Evolutionary conservation across 23 red algal species (phyloP), one percentile per base, ranked within the genome.

Genomic region (Agarophyton chilense): DNA sequence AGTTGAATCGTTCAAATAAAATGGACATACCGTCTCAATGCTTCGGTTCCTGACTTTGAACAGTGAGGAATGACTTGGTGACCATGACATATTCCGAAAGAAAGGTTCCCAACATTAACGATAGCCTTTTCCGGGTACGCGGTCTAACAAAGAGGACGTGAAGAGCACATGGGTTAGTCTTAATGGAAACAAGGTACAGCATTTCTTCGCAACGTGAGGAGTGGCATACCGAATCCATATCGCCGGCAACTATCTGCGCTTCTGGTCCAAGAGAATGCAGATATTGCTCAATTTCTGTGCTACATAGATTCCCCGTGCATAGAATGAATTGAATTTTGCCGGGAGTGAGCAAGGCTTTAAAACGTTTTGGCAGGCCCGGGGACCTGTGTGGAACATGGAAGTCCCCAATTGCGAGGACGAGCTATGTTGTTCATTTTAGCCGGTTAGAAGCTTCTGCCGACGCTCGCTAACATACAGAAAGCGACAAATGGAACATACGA

Each of bases 281-380:
- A 40, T 85, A 93, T 44, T 93, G 57, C 2, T 93, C 90, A 19
- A 93, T 67, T 41, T 93, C 90, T 26, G 55, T 11, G 46, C 62
- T 74, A 47, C 52, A 78, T 32, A 93, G 79, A 50, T 93, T 93
- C 24, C 90, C 90, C 29, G 90, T 93, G 79, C 79, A 84, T 10
- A 93, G 61, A 18, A 93, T 70, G 67, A 75, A 84, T 65, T 93
- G 90, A 26, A 93, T 93, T 71, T 93, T 93, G 13, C 90, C 90
- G 1, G 90, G 77, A 12, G 82, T 22, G 4, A 93, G 79, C 29
- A 93, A 46, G 16, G 79, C 70, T 78, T 66, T 82, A 44, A 93
- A 93, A 14, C 81, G 45, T 79, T 82, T 57, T 1, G 90, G 72
- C 21, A 93, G 22, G 8, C 43, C 75, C 22, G 90, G 79, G 21